Evolutionary conservation across 768 basidiomycete genomes (phyloP), one percentile per base, ranked within the genome.

Genomic region (Filobasidium wieringae): DNA sequence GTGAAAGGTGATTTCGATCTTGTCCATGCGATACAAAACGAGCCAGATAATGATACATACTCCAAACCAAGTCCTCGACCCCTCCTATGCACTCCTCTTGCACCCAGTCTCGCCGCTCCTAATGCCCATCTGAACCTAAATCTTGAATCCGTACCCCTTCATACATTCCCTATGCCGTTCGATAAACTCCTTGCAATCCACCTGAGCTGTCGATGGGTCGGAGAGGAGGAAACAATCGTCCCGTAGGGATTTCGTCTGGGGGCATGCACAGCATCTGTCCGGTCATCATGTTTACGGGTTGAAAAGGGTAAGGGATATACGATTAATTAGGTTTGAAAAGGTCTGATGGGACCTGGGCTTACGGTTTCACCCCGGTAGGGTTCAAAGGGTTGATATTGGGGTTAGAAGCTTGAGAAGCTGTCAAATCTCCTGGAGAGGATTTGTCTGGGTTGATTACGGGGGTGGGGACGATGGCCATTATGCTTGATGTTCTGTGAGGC

Each of bases 351-450:
- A 17, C 22, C 22, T 8, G 15, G 14, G 77, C 88, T 59, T 72
- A 95, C 93, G 93, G 87, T 72, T 97, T 99, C 53, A 95, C 75
- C n/a, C 91, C 91, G 67, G 90, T 68, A 0, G 93, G 93, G 72
- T 97, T 97, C 57, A 92, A 74, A 8, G 88, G 90, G 71, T 95
- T 95, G 33, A 72, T 58, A 31, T 43, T 34, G 11, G 57, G 51
- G 51, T 58, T 58, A 17, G 51, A 51, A 11, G 57, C 50, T 31
- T 58, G 43, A 5, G 43, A 47, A 7, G 43, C 43, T 2, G 43
- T 47, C 43, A 47, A 14, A 6, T 47, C 43, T 22, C n/a, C n/a
- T n/a, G n/a, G n/a, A n/a, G n/a, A n/a, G n/a, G n/a, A n/a, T n/a
- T 47, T 47, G 19, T 19, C 14, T 2, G 43, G 22, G 4, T 47